Evolutionary conservation across 768 basidiomycete genomes (phyloP), one percentile per base, ranked within the genome.

Genomic region (Omphalotus guepiniiformis): DNA sequence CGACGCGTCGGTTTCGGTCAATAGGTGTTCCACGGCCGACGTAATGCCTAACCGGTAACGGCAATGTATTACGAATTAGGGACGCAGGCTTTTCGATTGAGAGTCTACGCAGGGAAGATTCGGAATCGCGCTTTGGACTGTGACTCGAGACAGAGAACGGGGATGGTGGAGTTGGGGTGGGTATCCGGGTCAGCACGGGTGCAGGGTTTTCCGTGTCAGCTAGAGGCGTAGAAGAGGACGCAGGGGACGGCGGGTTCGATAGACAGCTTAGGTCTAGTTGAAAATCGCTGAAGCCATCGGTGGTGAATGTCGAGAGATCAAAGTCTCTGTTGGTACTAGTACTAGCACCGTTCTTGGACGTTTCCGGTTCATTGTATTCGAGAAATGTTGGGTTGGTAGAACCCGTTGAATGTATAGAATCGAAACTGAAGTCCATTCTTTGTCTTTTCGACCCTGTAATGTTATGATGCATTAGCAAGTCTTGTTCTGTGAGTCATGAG

Each of bases 11-110:
- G 28, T 57, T 67, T 13, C 60, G 67, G 52, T 76, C 75, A 15
- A 76, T 66, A 1, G 74, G 76, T 1, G 76, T 78, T 1, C 75
- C 75, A 18, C 74, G 64, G 9, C 73, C 75, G 5, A 75, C 68
- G 51, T 74, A 74, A 39, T 62, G 63, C 30, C 69, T 57, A 15
- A 71, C 58, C 0, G 74, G 74, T 71, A 72, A 74, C 1, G 76
- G 72, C 4, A 72, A n/a, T n/a, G n/a, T n/a, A n/a, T n/a, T 70
- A 7, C 68, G 58, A 11, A 62, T 53, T n/a, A 60, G 52, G 0
- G 66, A 58, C 0, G 65, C 55, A 1, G 61, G 52, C 4, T 63
- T 61, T 25, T 25, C 32, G 6, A 45, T 37, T 28, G 47, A 4
- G 11, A 39, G 29, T 42, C 40, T 22, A 25, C 39, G 15, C 39